These are phyloP conservation scores for Hymenoscyphus albidus DNA, from an alignment of 2,329 filamentous ascomycete genomes.

Conservation along the genomic window DNA sequence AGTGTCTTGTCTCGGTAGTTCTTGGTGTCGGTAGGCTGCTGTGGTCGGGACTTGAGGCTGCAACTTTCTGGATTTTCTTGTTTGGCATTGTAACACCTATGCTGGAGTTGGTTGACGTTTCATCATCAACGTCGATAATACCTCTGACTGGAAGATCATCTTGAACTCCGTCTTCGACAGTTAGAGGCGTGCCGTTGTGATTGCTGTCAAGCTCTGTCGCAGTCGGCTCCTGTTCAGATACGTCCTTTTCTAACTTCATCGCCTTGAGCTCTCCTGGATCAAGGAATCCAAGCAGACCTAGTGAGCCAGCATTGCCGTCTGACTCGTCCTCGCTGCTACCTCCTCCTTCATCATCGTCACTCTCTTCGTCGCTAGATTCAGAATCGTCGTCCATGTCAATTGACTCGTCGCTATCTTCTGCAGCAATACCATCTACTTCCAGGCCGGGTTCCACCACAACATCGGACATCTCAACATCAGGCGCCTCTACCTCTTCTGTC, in stretches of 20 bases:
- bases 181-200: background rate
- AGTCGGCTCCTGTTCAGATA: background rate
- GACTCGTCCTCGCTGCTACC: slow-evolving; percentile 33
- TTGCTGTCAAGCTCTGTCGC: background rate
- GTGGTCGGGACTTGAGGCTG: slow-evolving; percentile 32
- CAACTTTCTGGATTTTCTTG: slow-evolving; percentile 20
- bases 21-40: slow-evolving; percentile 37
- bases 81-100: background rate
- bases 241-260: slow-evolving; percentile 32
- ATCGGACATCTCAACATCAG: slow-evolving; percentile 30
- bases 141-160: slow-evolving; percentile 31
- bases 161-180: slow-evolving; percentile 15
- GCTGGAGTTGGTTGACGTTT: background rate
- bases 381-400: slow-evolving; percentile 66
- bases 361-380: slow-evolving; percentile 51
- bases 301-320: slow-evolving; percentile 42
- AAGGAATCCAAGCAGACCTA: slow-evolving; percentile 36
- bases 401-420: slow-evolving; percentile 58
- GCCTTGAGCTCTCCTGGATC: slow-evolving; percentile 32
- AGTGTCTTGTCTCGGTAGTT: slow-evolving; percentile 35
- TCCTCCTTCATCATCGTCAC: slow-evolving; percentile 43
- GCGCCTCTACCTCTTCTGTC: slow-evolving; percentile 33
- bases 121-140: slow-evolving; percentile 12
- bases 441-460: slow-evolving; percentile 19
- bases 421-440: slow-evolving; percentile 19